A percentile compares a stretch with the other conserved stretches of the same genome.
These are phyloP conservation scores for Otatea glauca DNA, from an alignment of 176 grass and related monocot genomes.

Conservation along the genomic window DNA sequence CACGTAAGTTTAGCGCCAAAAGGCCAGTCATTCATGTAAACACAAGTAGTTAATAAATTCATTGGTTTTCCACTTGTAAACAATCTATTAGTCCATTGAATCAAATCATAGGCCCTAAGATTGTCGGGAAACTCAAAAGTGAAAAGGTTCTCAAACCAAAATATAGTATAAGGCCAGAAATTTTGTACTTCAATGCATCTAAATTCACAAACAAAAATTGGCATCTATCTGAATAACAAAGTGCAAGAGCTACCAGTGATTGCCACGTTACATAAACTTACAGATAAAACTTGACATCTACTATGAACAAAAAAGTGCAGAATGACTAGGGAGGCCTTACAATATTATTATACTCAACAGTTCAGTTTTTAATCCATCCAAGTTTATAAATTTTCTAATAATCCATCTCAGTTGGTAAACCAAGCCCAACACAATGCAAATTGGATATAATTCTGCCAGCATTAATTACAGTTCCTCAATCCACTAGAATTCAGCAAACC, in stretches of 20 bases:
- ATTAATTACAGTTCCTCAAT: conserved; percentile 6
- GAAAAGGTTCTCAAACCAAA: not conserved
- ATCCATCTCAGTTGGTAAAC: conserved; percentile 19
- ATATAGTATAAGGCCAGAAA: conserved; percentile 4
- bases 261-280: not conserved
- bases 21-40: conserved; percentile 10
- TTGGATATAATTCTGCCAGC: not conserved
- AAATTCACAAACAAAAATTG: conserved; percentile 17
- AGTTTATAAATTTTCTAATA: not conserved
- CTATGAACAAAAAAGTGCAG: not conserved
- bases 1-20: not conserved
- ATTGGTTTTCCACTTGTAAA: not conserved
- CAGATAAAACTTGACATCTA: conserved; percentile 10
- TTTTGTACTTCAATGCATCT: conserved; percentile 3
- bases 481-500: conserved; percentile 13
- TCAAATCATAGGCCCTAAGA: conserved; percentile 9
- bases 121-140: conserved; percentile 8
- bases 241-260: not conserved
- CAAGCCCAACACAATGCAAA: not conserved
- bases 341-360: not conserved
- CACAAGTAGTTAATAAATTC: not conserved
- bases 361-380: conserved; percentile 23
- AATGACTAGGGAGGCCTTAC: not conserved
- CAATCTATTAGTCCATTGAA: conserved; percentile 1
- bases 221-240: not conserved